Evolutionary conservation across 306 rosid species (phyloP).

Genomic region (Lablab purpureus): DNA sequence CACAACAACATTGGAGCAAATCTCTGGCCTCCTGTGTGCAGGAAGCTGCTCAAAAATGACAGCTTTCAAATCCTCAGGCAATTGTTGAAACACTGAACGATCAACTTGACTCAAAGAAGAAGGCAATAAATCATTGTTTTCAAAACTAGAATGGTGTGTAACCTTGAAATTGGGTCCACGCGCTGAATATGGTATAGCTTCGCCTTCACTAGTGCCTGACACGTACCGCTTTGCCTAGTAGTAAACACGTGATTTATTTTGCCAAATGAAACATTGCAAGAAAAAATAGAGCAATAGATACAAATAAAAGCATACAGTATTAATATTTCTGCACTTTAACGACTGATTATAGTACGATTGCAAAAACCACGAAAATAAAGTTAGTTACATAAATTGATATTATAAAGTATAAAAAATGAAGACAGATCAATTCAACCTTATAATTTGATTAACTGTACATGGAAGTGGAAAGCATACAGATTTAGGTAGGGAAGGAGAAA

Average conservation of each 20-base stretch:
- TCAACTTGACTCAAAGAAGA: slow-evolving; percentile 91
- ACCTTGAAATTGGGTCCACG: slow-evolving; percentile 46
- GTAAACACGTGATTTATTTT: slow-evolving; percentile 33
- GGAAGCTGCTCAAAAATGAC: slow-evolving; percentile 80
- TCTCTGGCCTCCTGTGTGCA: slow-evolving; percentile 65
- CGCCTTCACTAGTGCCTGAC: slow-evolving; percentile 42
- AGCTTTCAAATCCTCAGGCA: slow-evolving; percentile 79
- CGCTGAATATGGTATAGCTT: slow-evolving; percentile 49
- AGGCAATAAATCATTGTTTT: slow-evolving; percentile 74
- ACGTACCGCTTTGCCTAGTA: slow-evolving; percentile 54
- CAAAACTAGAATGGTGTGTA: slow-evolving; percentile 51
- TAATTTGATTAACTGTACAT: slow-evolving; percentile 31
- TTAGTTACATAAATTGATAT: slow-evolving; percentile 24
- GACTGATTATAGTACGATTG: slow-evolving; percentile 22
- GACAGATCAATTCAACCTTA: neutral
- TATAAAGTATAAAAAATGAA: neutral
- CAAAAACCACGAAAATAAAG: slow-evolving; percentile 37
- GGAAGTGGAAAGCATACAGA: neutral
- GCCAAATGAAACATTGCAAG: slow-evolving; percentile 16
- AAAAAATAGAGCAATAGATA: slow-evolving; percentile 15
- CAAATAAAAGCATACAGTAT: slow-evolving; percentile 27
- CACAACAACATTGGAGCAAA: slow-evolving; percentile 50
- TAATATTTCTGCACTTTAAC: slow-evolving; percentile 28
- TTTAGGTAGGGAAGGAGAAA: neutral
- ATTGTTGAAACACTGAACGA: slow-evolving; percentile 69